A percentile compares a stretch with the other conserved stretches of the same genome.
Evolutionary conservation across 2,329 filamentous ascomycete genomes (phyloP).

Genomic region (Purpureocillium takamizusanense): DNA sequence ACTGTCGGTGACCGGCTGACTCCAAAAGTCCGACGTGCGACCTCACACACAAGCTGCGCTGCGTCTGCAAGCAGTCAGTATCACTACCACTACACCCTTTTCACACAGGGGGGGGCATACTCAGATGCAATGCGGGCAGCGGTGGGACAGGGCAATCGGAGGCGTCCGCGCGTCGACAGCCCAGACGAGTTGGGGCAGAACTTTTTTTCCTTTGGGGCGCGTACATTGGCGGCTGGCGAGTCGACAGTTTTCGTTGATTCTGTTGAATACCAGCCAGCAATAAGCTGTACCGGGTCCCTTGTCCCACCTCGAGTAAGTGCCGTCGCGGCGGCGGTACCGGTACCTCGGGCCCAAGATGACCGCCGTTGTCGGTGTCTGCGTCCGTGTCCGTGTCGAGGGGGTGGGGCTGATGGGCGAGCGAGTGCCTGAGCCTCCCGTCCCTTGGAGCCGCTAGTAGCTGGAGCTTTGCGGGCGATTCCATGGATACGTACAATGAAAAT

Average conservation of each 20-base stretch:
- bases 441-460: too few relatives aligned
- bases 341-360: slow-evolving; percentile 1
- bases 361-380: slow-evolving; percentile 4
- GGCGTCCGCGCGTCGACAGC: slow-evolving; percentile 4
- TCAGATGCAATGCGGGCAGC: neutral
- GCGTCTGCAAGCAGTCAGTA: too few relatives aligned
- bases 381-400: neutral
- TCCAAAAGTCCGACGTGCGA: too few relatives aligned
- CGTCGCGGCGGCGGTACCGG: slow-evolving; percentile 4
- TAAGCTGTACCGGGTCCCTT: slow-evolving; percentile 1
- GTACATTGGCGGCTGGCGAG: neutral
- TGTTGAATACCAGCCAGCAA: slow-evolving; percentile 8
- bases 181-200: slow-evolving; percentile 10
- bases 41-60: too few relatives aligned
- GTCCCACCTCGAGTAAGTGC: slow-evolving; percentile 5
- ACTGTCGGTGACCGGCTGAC: too few relatives aligned
- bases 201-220: slow-evolving; percentile 6
- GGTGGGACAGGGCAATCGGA: neutral
- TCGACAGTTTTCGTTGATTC: slow-evolving; percentile 4
- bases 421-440: neutral
- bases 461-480: too few relatives aligned
- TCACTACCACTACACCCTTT: neutral
- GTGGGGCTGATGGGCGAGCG: too few relatives aligned
- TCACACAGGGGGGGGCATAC: neutral
- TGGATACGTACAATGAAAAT: too few relatives aligned